Percentiles rank a stretch among this genome's conserved stretches.
These are phyloP conservation scores for Achlya hypogyna DNA, from an alignment of 352 stramenopile genomes.

Conservation along the genomic window DNA sequence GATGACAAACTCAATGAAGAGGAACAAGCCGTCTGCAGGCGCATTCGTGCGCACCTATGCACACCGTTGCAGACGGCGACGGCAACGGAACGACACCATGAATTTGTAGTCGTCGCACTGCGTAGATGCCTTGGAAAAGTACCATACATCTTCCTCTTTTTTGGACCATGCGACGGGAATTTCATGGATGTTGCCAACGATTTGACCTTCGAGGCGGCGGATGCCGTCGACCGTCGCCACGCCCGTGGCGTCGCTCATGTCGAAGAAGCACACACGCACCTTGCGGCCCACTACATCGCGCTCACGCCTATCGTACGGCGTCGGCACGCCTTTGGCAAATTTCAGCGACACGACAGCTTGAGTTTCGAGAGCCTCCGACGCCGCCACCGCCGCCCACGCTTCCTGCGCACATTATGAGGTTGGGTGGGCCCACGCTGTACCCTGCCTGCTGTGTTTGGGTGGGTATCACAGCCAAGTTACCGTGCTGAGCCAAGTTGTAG, in stretches of 20 bases:
- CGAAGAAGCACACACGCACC: constrained; percentile 70
- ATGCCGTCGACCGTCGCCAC: neutral
- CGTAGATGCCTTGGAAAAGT: constrained; percentile 66
- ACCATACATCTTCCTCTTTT: constrained; percentile 67
- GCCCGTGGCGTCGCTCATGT: constrained; percentile 22
- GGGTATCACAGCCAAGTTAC: neutral
- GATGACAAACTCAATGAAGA: constrained; percentile 71
- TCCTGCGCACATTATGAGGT: neutral
- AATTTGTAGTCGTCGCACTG: constrained; percentile 81
- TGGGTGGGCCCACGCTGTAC: neutral
- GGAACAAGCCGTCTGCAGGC: constrained; percentile 52
- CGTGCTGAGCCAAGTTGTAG: constrained; percentile 15
- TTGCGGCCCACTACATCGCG: constrained; percentile 68
- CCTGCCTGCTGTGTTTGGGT: neutral
- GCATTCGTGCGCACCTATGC: constrained; percentile 39
- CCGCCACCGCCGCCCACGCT: constrained; percentile 27
- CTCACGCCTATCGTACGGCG: constrained; percentile 67
- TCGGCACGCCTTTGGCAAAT: constrained; percentile 50
- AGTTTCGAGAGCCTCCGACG: constrained; percentile 41
- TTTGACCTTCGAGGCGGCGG: constrained; percentile 24
- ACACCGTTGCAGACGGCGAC: neutral
- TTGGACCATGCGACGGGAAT: constrained; percentile 64
- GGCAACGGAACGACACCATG: constrained; percentile 25
- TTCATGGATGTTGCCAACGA: constrained; percentile 69
- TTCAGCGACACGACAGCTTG: constrained; percentile 75